A percentile compares a stretch with the other conserved stretches of the same genome.
Evolutionary conservation across 495 filamentous ascomycete species (phyloP).

Genomic region (Hypoxylon lienhwacheense): DNA sequence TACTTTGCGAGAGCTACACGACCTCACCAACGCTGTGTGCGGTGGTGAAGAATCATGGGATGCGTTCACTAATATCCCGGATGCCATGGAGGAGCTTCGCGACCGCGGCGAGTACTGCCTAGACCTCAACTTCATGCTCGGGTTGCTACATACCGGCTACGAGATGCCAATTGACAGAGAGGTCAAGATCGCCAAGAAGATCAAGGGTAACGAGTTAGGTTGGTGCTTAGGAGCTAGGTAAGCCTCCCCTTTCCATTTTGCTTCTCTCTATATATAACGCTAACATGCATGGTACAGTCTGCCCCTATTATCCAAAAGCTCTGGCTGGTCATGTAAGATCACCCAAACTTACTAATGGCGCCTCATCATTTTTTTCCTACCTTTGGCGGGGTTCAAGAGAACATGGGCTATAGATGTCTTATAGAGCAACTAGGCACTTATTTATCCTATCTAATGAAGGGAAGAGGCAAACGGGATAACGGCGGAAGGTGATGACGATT

Average conservation of each 20-base stretch:
- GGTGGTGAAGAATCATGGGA: conserved; percentile 76
- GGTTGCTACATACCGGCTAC: conserved; percentile 90
- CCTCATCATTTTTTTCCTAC: conserved; percentile 2
- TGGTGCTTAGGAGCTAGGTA: conserved; percentile 98
- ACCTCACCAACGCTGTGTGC: conserved; percentile 83
- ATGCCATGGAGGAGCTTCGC: conserved; percentile 71
- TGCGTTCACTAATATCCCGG: conserved; percentile 70
- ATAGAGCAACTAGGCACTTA: too few relatives aligned
- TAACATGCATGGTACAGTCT: conserved; percentile 50
- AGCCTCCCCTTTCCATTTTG: conserved; percentile 29
- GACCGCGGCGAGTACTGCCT: conserved; percentile 87
- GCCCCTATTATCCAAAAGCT: conserved; percentile 48
- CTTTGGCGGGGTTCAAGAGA: not conserved
- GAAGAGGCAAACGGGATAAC: conserved; percentile 11
- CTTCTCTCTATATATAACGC: conserved; percentile 21
- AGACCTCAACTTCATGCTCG: conserved; percentile 94
- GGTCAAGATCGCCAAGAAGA: conserved; percentile 97
- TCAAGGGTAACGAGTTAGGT: conserved; percentile 92
- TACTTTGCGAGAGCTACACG: conserved; percentile 81
- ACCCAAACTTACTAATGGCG: conserved; percentile 45
- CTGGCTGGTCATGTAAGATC: conserved; percentile 55
- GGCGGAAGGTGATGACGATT: conserved; percentile 5
- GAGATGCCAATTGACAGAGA: conserved; percentile 96
- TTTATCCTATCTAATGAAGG: conserved; percentile 22
- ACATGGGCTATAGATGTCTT: conserved; percentile 7